Percentiles rank a stretch among this genome's conserved stretches.
phyloP scores from a whole-genome alignment of 768 basidiomycete species.

The Termitomyces heimii region DNA sequence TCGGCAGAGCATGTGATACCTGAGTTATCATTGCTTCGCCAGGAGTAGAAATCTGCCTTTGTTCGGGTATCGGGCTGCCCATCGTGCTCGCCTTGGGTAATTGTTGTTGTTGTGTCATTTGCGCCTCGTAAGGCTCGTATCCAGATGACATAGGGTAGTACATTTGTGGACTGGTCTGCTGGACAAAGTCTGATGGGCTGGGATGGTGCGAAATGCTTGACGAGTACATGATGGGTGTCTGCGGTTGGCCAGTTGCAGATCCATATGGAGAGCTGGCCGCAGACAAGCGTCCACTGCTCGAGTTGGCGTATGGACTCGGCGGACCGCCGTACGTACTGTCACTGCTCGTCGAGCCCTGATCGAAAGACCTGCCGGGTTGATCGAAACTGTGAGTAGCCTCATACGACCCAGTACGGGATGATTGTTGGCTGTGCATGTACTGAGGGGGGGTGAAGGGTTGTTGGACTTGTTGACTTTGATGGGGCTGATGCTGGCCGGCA shows the following conservation, averaged over 20 bases:
- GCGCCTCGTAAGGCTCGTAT: conserved; percentile 15
- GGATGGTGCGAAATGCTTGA: conserved; percentile 11
- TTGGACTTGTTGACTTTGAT: conserved; percentile 9
- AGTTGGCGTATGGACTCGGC: conserved; percentile 23
- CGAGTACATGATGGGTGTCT: conserved; percentile 22
- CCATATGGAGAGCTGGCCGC: conserved; percentile 26
- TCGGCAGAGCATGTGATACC: conserved; percentile 6
- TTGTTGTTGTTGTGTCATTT: conserved; percentile 10
- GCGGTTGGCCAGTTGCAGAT: conserved; percentile 15
- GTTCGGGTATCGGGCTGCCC: conserved; percentile 13
- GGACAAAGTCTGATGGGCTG: conserved; percentile 21
- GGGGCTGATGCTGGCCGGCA: conserved; percentile 14
- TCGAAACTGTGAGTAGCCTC: conserved; percentile 16
- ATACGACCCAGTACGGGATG: conserved; percentile 16
- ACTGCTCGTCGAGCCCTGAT: not conserved
- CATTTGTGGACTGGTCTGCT: conserved; percentile 11
- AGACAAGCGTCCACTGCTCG: conserved; percentile 16
- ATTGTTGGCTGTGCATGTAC: conserved; percentile 8
- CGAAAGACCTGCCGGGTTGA: conserved; percentile 12
- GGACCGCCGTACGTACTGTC: conserved; percentile 2
- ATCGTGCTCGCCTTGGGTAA: conserved; percentile 9
- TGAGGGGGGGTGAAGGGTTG: conserved; percentile 7
- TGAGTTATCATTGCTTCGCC: conserved; percentile 3
- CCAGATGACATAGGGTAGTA: conserved; percentile 16
- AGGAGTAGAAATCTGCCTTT: not conserved